Base-by-base conservation (phyloP, 257 asterid genomes). In the Gardenia jasminoides region DNA sequence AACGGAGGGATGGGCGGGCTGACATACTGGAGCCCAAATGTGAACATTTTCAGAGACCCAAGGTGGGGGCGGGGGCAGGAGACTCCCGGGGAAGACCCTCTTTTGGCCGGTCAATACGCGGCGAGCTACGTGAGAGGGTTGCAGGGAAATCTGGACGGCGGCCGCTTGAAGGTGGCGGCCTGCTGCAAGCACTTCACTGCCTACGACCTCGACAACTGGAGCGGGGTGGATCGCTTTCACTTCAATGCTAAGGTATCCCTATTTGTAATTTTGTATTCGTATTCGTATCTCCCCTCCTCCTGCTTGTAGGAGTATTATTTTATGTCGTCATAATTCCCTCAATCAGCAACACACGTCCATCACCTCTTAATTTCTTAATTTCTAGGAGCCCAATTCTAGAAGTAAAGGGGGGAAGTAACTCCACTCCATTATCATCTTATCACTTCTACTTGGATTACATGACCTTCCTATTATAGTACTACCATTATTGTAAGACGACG, bases 11-110 rank as follows among this genome's bases (percentile, higher is more conserved):
- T 67, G 43, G 97, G 94, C 0, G 97, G 98, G 1, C 81, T 94
- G 28, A 92, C 97, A 31, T 91, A 82, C 80, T 94, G 98, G 98
- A 94, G 98, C 76, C 98, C 98, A 39, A 94, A 94, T n/a, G 98
- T 94, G 84, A 94, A 94, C 78, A 89, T 94, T 70, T 91, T 92
- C 26, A 89, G 98, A 68, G 98, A 94, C 81, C 98, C 97, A 0
- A 83, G 98, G 9, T 94, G 98, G 98, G 98, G 98, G 0, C 36
- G 98, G 64, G 93, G 97, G 74, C 97, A 94, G 75, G 98, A 94
- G 82, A 94, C 98, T 3, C 97, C 98, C 0, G 97, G 98, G 0
- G 98, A 94, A 83, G 97, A 94, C 82, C 98, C 98, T 0, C 3
- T 75, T 1, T 30, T 92, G 50, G 91, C 91, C 2, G 89, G 96